These are phyloP conservation scores for Poa pratensis DNA, from an alignment of 176 grass and related monocot species.

Conservation along the genomic window DNA sequence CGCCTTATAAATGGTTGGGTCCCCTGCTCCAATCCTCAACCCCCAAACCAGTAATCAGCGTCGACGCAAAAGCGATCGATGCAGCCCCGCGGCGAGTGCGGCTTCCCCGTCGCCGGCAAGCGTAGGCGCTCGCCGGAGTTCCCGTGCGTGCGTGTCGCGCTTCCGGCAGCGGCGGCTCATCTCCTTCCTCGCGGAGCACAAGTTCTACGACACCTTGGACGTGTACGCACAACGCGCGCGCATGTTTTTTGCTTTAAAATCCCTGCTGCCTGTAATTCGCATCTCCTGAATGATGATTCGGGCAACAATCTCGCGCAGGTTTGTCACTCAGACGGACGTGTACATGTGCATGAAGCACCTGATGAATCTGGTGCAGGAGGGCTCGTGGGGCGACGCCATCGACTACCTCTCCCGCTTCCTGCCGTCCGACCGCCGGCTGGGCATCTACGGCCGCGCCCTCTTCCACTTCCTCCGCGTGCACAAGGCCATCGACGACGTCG, in stretches of 20 bases:
- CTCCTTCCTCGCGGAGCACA: not conserved
- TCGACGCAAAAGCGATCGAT: not conserved
- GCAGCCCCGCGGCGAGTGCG: not conserved
- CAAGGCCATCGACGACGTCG: constrained; percentile 9
- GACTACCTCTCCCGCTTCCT: constrained; percentile 9
- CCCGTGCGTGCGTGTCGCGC: constrained; percentile 2
- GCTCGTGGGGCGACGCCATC: not conserved
- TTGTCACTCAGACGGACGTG: not conserved
- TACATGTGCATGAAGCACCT: constrained; percentile 7
- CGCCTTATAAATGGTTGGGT: too few species aligned
- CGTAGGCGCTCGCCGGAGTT: constrained; percentile 15
- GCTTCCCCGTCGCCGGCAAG: not conserved
- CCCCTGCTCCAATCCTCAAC: not conserved
- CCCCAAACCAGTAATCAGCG: not conserved
- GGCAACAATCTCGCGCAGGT: not conserved
- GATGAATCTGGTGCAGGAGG: not conserved
- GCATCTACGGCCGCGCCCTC: constrained; percentile 8
- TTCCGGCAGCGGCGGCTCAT: constrained; percentile 7
- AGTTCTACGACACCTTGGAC: not conserved
- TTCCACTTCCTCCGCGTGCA: constrained; percentile 16
- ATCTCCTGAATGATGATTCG: not conserved
- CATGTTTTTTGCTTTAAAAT: not conserved
- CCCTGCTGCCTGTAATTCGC: not conserved
- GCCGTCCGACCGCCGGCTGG: constrained; percentile 1
- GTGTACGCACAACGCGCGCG: not conserved